Base-by-base conservation (phyloP, 2,329 filamentous ascomycete species). In the Sporothrix inflata region DNA sequence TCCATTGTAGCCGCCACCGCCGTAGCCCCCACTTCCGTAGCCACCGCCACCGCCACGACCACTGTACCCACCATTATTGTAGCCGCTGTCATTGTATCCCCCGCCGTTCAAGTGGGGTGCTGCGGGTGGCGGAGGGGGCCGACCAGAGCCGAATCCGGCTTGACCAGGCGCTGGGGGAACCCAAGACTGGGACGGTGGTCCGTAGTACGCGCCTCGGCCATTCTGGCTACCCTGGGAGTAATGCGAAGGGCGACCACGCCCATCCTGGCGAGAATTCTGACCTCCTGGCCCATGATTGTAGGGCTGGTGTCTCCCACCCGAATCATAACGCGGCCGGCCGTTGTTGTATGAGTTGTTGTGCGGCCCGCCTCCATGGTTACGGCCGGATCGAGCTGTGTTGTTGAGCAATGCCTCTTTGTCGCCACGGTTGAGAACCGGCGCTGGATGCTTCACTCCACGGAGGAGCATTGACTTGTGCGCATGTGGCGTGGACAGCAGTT, bases 391-490 rank as follows among this genome's bases (percentile, higher is more conserved):
- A 71, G 87, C 84, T 45, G 91, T 84, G 79, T 91, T 90, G 70
- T 87, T 86, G 78, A 90, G 89, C 57, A 94, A 87, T 8, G 88
- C 86, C 75, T 94, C 91, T 70, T 95, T 89, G 78, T 98, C 94
- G 73, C 87, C 88, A 45, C 88, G 86, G 72, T 92, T 92, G 0
- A 99, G 87, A 11, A 89, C 91, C 1, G 93, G 89, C 1, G 86
- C 83, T 4, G 92, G 89, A 72, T 94, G 86, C 77, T 91, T 90
- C 51, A 94, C 90, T 14, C 96, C 96, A 2, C 94, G 91, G 47
- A 99, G 86, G 16, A 99, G 87, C 92, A 97, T 97, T 6, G 94
- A 98, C 80, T 98, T 98, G 83, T 99, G 96, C 4, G 89, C 84
- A 77, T 93, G 88, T 11, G 85, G 85, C 21, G 89, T 89, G 53